Percentiles rank a stretch among this genome's conserved stretches.
Conservation (phyloP, 2,329 filamentous ascomycete species). For the Fusarium begoniae region DNA sequence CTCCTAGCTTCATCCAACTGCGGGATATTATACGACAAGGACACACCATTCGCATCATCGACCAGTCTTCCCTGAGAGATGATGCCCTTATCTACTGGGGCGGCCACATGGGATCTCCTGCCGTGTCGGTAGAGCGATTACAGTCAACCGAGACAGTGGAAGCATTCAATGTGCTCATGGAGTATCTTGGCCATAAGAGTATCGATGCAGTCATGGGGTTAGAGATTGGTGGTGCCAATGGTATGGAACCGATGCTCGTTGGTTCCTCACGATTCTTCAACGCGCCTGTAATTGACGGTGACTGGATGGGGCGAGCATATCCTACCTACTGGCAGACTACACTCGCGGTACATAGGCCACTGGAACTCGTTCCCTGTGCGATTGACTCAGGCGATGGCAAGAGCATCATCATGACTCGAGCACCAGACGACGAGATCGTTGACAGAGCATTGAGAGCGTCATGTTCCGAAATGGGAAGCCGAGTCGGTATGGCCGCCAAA, state of each 20-base stretch:
- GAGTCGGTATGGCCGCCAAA: not conserved
- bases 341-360: not conserved
- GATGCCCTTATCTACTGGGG: not conserved
- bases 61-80: not conserved
- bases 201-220: conserved; percentile 20
- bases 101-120: conserved; percentile 22
- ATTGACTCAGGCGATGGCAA: conserved; percentile 9
- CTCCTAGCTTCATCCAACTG: not conserved
- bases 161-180: not conserved
- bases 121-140: conserved; percentile 6
- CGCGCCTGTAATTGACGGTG: conserved; percentile 12
- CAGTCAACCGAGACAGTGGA: conserved; percentile 6
- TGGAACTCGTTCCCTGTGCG: not conserved
- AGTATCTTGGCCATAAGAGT: not conserved
- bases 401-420: not conserved
- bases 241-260: not conserved
- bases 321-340: conserved; percentile 26
- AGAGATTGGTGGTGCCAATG: conserved; percentile 28
- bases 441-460: not conserved
- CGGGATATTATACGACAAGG: not conserved
- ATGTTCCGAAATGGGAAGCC: not conserved
- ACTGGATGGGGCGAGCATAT: conserved; percentile 30
- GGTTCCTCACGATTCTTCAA: not conserved
- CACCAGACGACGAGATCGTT: not conserved
- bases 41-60: not conserved